Conservation (phyloP, 1,284 basidiomycete genomes). For the Phylloboletellus chloephorus region DNA sequence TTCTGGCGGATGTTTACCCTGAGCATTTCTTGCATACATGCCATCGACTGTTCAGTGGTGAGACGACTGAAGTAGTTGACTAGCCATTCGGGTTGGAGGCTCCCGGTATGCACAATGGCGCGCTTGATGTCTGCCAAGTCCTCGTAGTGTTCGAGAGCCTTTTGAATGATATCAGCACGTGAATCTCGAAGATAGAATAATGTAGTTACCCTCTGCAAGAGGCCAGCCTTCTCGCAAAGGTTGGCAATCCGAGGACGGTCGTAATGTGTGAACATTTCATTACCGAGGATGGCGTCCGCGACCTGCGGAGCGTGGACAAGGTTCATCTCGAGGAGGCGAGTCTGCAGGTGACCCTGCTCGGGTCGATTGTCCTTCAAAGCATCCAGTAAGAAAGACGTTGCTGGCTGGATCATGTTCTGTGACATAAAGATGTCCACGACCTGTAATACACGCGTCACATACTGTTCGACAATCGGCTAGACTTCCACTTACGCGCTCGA, state of each 20-base stretch:
- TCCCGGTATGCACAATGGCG: slow-evolving; percentile 90
- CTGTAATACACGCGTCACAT: slow-evolving; percentile 33
- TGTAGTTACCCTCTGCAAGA: slow-evolving; percentile 77
- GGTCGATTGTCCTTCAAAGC: slow-evolving; percentile 99
- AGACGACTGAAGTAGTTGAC: slow-evolving; percentile 96
- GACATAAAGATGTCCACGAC: slow-evolving; percentile 99
- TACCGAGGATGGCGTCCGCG: slow-evolving; percentile 97
- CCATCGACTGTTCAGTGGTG: slow-evolving; percentile 98
- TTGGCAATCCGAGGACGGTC: slow-evolving; percentile 97
- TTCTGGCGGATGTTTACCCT: slow-evolving; percentile 97
- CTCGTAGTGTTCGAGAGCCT: slow-evolving; percentile 98
- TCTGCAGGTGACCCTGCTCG: slow-evolving; percentile 95
- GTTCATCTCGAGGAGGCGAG: slow-evolving; percentile 97
- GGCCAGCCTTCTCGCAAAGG: slow-evolving; percentile 96
- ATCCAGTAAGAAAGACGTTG: slow-evolving; percentile 96
- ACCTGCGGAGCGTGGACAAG: slow-evolving; percentile 97
- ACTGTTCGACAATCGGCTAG: neutral
- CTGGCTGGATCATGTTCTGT: slow-evolving; percentile 99
- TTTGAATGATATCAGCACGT: slow-evolving; percentile 15
- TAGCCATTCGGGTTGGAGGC: slow-evolving; percentile 93
- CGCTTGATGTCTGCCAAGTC: slow-evolving; percentile 98
- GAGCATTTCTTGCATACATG: slow-evolving; percentile 96
- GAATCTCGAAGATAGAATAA: neutral
- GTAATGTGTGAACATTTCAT: slow-evolving; percentile 98
- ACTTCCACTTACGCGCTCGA: slow-evolving; percentile 69